Evolutionary conservation across 208 protist genomes (phyloP).

Genomic region (Wallacemonas sp.): DNA sequence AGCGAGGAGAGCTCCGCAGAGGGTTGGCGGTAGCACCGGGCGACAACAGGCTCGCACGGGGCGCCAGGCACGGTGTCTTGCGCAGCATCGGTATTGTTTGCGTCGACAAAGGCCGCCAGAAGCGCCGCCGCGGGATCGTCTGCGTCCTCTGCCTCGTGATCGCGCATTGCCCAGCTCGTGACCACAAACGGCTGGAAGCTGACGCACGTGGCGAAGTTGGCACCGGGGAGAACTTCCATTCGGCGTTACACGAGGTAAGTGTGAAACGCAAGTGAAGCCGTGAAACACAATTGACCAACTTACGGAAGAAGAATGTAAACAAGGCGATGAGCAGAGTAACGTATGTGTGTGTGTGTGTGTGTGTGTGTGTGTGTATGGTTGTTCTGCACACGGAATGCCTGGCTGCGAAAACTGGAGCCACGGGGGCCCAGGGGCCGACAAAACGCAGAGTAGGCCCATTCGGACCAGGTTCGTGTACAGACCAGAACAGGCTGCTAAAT

Average conservation of each 20-base stretch:
- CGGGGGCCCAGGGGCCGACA: no score
- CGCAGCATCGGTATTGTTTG: no score
- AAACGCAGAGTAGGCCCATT: neutral
- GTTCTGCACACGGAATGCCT: neutral
- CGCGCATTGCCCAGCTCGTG: neutral
- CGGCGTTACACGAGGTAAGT: no score
- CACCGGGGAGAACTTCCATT: slow-evolving; percentile 5
- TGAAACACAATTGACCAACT: no score
- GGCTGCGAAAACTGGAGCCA: no score
- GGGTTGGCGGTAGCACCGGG: neutral
- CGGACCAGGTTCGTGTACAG: no score
- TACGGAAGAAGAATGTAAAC: no score
- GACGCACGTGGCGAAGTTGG: slow-evolving; percentile 9
- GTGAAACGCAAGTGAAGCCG: no score
- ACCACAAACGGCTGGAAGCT: slow-evolving; percentile 5
- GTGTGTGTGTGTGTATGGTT: neutral
- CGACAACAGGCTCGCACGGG: neutral
- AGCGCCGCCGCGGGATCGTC: neutral
- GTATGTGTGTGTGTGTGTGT: slow-evolving; percentile 17
- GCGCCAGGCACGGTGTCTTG: neutral
- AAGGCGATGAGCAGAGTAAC: neutral
- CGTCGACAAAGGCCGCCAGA: neutral
- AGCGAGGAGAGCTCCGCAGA: slow-evolving; percentile 12
- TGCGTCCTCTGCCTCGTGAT: neutral
- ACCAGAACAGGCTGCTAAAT: no score